These are phyloP conservation scores for Pichia sp. DNA, from an alignment of 1,139 yeast genomes.

Conservation along the genomic window DNA sequence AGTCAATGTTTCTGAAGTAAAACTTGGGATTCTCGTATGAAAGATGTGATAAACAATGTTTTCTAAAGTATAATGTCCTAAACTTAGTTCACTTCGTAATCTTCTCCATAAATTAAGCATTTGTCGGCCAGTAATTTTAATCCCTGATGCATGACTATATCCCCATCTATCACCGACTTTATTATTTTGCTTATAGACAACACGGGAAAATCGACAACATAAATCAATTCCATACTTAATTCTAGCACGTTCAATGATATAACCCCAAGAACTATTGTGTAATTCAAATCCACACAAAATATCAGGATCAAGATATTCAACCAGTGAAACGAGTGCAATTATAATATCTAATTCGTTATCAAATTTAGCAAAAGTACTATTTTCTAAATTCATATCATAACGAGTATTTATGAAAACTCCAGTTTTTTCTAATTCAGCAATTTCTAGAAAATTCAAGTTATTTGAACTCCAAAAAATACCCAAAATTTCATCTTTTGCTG, in stretches of 20 bases:
- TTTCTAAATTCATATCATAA: not conserved
- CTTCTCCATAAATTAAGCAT: constrained; percentile 80
- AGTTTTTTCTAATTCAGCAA: constrained; percentile 14
- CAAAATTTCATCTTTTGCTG: constrained; percentile 49
- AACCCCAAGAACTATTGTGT: constrained; percentile 85
- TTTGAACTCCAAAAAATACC: constrained; percentile 52
- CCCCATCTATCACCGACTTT: constrained; percentile 77
- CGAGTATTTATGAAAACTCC: constrained; percentile 32
- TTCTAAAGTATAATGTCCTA: constrained; percentile 71
- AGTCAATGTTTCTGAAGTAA: constrained; percentile 44
- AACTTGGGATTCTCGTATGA: constrained; percentile 63
- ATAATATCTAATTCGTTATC: constrained; percentile 30
- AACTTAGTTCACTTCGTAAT: constrained; percentile 53
- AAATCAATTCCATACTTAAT: constrained; percentile 45
- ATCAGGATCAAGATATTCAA: constrained; percentile 75
- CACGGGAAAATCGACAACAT: constrained; percentile 47
- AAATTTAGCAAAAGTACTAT: not conserved
- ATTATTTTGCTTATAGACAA: constrained; percentile 41
- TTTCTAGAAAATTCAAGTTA: not conserved
- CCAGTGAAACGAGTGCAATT: constrained; percentile 46
- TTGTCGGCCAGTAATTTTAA: constrained; percentile 72
- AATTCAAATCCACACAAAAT: constrained; percentile 81
- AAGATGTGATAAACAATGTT: constrained; percentile 64
- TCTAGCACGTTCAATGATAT: constrained; percentile 60
- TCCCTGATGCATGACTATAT: constrained; percentile 65